These are phyloP conservation scores for Cicer yamashitae DNA, from an alignment of 306 rosid genomes.

Conservation along the genomic window DNA sequence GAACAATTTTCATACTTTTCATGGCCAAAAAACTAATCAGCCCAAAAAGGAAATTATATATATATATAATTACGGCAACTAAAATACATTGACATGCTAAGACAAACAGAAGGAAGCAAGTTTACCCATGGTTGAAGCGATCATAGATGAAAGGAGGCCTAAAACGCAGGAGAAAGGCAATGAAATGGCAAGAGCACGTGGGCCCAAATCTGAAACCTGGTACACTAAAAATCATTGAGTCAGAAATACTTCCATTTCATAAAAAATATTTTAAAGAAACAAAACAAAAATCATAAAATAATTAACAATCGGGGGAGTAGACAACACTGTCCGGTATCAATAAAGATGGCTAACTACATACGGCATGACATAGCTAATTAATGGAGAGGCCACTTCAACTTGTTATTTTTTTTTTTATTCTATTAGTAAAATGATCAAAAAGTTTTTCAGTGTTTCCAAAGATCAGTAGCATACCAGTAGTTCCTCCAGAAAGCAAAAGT, in stretches of 20 bases:
- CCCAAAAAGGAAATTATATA: not conserved
- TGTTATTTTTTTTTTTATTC: not conserved
- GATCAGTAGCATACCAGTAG: slow-evolving; percentile 71
- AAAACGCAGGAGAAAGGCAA: slow-evolving; percentile 76
- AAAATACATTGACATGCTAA: slow-evolving; percentile 27
- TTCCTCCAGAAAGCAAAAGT: slow-evolving; percentile 93
- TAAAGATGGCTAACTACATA: not conserved
- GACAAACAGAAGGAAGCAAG: slow-evolving; percentile 40
- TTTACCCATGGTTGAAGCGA: slow-evolving; percentile 87
- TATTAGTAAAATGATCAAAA: not conserved
- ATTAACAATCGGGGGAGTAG: not conserved
- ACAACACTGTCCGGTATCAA: too few species aligned
- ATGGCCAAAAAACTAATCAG: not conserved
- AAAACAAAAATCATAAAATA: slow-evolving; percentile 13
- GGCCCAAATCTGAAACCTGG: slow-evolving; percentile 83
- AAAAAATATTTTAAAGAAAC: slow-evolving; percentile 2
- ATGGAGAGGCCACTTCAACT: slow-evolving; percentile 2
- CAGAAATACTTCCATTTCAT: slow-evolving; percentile 38
- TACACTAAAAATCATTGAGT: slow-evolving; percentile 41
- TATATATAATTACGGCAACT: not conserved
- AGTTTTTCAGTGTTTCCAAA: slow-evolving; percentile 3
- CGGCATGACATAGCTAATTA: not conserved
- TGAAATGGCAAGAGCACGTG: slow-evolving; percentile 84
- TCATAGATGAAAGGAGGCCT: slow-evolving; percentile 78
- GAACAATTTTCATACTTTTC: too few species aligned